Evolutionary conservation across 352 stramenopile species (phyloP), one percentile per base, ranked within the genome.

Genomic region (Pythium rhizo-oryzae): DNA sequence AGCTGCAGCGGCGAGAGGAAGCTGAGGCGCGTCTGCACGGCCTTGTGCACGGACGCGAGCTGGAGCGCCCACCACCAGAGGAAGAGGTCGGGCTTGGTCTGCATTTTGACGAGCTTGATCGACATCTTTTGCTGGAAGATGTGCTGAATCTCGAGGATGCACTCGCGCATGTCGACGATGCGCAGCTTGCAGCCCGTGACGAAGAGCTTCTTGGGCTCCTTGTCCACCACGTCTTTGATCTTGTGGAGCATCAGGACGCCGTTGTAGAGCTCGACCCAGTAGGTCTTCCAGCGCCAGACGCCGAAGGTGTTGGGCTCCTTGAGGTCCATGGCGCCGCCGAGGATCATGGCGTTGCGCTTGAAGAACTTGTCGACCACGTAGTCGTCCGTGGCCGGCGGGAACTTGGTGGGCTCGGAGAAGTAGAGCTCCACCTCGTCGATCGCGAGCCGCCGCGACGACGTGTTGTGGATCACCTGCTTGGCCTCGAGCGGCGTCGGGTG

Each of bases 1-100:
- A 92, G 76, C 53, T 87, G 78, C 9, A 86, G 74, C 13, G 80
- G 77, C 18, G 75, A 76, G 11, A 87, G 39, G 16, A 68, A 80
- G 16, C 66, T 67, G 7, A 72, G 79, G 69, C 75, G 78, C 23
- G 51, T 58, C 68, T 89, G 77, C 16, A 28, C 87, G 65, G 35
- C 83, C 52, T 60, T 84, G 72, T 4, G 71, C 71, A 33, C 81
- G 15, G 80, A 80, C 0, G 84, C 76, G 54, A 93, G 72, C 63
- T 92, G 84, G 30, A 93, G 79, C 2, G 74, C 76, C 82, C 82
- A 93, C 84, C 84, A 93, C 85, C 85, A 93, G 2, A 90, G 62
- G 49, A 91, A 92, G 63, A 93, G 73, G 61, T 90, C 81, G 21
- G 71, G 65, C 55, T 84, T 84, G 58, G 68, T 79, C 35, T 79